Evolutionary conservation across 306 rosid genomes (phyloP).

Genomic region (Phaseolus lunatus): DNA sequence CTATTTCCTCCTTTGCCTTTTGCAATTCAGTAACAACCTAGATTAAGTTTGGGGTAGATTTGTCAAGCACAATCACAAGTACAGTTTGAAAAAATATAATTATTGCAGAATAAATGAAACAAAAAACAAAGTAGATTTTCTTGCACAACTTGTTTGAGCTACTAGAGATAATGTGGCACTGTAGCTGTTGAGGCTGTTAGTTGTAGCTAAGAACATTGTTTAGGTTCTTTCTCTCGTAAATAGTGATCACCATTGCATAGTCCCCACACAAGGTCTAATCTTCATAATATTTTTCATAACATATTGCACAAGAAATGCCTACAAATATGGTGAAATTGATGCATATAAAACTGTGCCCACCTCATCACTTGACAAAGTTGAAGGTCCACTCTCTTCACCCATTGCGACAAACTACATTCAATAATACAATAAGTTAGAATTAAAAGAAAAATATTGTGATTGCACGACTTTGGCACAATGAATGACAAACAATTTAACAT

Average conservation of each 20-base stretch:
- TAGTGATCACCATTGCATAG: not conserved
- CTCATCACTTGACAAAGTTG: constrained; percentile 58
- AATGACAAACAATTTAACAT: not conserved
- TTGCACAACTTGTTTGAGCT: not conserved
- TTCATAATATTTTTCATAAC: not conserved
- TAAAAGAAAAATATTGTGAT: not conserved
- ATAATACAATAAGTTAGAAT: constrained; percentile 38
- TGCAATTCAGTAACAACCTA: constrained; percentile 72
- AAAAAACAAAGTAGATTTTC: not conserved
- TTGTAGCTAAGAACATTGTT: too few relatives aligned
- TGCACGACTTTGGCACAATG: constrained; percentile 13
- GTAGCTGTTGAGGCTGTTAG: too few relatives aligned
- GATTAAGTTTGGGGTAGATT: constrained; percentile 24
- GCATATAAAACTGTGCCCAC: constrained; percentile 44
- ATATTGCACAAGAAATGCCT: constrained; percentile 26
- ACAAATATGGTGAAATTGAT: constrained; percentile 29
- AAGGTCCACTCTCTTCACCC: constrained; percentile 48
- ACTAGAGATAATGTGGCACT: not conserved
- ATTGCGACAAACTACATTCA: constrained; percentile 56
- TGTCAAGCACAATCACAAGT: constrained; percentile 38
- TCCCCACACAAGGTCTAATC: not conserved
- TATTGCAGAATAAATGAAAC: constrained; percentile 14
- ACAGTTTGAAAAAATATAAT: not conserved
- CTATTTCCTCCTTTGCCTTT: constrained; percentile 73
- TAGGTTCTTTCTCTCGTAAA: too few relatives aligned